Percentiles rank a stretch among this genome's conserved stretches.
phyloP scores from a whole-genome alignment of 148 eudicot genomes.

The Heliamphora exappendiculata region DNA sequence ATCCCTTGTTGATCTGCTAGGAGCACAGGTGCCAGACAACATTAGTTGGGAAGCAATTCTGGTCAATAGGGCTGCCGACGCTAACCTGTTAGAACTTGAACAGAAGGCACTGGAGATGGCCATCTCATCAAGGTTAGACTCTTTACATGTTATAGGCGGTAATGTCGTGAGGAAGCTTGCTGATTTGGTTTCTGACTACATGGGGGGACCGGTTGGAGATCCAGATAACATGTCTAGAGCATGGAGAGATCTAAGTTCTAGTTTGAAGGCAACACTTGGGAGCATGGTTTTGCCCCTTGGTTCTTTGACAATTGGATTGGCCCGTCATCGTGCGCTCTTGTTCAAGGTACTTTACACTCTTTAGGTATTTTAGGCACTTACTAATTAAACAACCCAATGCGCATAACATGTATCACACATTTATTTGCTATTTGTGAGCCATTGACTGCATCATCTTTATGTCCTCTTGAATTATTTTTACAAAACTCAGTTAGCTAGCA shows the following conservation, averaged over 20 bases:
- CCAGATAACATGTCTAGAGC: slow-evolving; percentile 68
- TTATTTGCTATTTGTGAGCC: background rate
- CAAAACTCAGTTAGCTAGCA: background rate
- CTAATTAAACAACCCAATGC: too few species aligned
- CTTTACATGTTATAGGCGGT: slow-evolving; percentile 23
- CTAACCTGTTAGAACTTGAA: slow-evolving; percentile 68
- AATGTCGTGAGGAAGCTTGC: slow-evolving; percentile 66
- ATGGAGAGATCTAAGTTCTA: slow-evolving; percentile 67
- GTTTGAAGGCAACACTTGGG: slow-evolving; percentile 62
- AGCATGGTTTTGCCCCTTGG: slow-evolving; percentile 96
- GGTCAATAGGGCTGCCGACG: slow-evolving; percentile 66
- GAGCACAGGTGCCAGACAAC: slow-evolving; percentile 48
- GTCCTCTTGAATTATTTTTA: too few species aligned
- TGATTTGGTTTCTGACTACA: slow-evolving; percentile 61
- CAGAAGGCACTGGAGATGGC: slow-evolving; percentile 64
- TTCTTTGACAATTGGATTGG: slow-evolving; percentile 75
- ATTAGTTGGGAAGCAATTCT: slow-evolving; percentile 86
- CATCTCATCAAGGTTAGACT: slow-evolving; percentile 49
- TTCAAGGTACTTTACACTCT: slow-evolving; percentile 59
- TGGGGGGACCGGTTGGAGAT: slow-evolving; percentile 90
- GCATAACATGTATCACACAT: too few species aligned
- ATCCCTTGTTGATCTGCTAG: slow-evolving; percentile 87
- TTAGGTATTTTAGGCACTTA: too few species aligned
- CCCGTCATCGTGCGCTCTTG: slow-evolving; percentile 90
- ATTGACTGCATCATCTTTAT: background rate